Base-by-base conservation (phyloP, 768 basidiomycete species). In the Hygrocybe punicea region DNA sequence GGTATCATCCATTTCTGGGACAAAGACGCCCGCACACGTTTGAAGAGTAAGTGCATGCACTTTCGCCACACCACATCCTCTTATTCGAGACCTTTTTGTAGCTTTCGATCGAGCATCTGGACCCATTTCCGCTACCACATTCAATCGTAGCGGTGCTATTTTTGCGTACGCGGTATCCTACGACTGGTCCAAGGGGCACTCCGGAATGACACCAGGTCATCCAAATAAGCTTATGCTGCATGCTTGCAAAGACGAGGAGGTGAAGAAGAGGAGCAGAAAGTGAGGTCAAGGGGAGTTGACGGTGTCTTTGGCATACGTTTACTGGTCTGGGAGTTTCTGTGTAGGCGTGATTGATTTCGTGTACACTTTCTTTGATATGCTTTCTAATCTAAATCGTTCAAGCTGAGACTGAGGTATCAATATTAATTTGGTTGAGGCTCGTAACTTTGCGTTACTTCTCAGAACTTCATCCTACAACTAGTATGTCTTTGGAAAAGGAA, bases 1-100 rank as follows among this genome's bases (percentile, higher is more conserved):
- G 92, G 92, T 17, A 87, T 87, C 2, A 86, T 94, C 68, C 89
- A 92, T 79, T 91, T 89, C 71, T 96, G 93, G 93, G 93, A 97
- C 73, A 94, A 93, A 73, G 89, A 95, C 63, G 86, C 89, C 7
- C 87, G 93, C 57, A 93, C 89, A 6, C 86, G 95, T 39, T 81
- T 98, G 75, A 97, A 95, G 76, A 85, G 93, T 94, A 62, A 48
- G 80, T 71, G 19, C 45, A 21, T 39, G 19, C 39, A 34, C 29
- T 24, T n/a, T n/a, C 42, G 13, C 40, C 14, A 33, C n/a, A 40
- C 8, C 6, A 40, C 14, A 23, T 9, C 29, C 11, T 36, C 14
- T 48, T 14, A 42, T 9, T n/a, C 48, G 4, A 16, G 17, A 13
- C 29, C 17, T 6, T 54, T 21, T 11, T 33, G 16, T 39, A 61